A percentile compares a stretch with the other conserved stretches of the same genome.
Evolutionary conservation across 2,329 filamentous ascomycete species (phyloP).

Genomic region (Simplicillium sp.): DNA sequence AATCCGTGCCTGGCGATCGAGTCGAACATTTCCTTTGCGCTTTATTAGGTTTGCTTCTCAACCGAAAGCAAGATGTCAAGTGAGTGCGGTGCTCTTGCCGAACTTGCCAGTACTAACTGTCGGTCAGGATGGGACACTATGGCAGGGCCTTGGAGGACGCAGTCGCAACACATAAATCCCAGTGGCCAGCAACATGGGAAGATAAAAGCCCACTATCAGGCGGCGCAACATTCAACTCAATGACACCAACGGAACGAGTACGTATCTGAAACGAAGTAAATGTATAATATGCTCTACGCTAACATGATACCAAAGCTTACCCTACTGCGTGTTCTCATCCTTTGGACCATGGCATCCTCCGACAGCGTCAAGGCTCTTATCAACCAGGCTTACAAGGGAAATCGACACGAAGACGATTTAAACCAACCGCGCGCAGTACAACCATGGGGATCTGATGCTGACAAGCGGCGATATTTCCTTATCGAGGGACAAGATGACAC

Average conservation of each 20-base stretch:
- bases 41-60: slow-evolving; percentile 76
- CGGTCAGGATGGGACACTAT: slow-evolving; percentile 74
- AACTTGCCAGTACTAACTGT: neutral
- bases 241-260: slow-evolving; percentile 77
- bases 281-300: slow-evolving; percentile 3
- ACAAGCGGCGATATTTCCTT: slow-evolving; percentile 88
- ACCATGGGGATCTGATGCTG: slow-evolving; percentile 80
- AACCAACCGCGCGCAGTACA: slow-evolving; percentile 88
- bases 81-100: slow-evolving; percentile 35
- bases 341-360: slow-evolving; percentile 86
- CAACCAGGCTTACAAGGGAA: slow-evolving; percentile 81
- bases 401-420: slow-evolving; percentile 65
- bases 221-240: slow-evolving; percentile 69
- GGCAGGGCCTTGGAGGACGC: slow-evolving; percentile 90
- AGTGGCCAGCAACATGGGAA: slow-evolving; percentile 84
- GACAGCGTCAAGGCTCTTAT: slow-evolving; percentile 74
- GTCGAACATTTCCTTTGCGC: slow-evolving; percentile 86
- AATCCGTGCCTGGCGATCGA: slow-evolving; percentile 69
- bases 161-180: slow-evolving; percentile 69
- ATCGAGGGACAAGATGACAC: slow-evolving; percentile 93
- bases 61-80: slow-evolving; percentile 98
- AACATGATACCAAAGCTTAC: slow-evolving; percentile 50
- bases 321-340: slow-evolving; percentile 69
- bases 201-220: slow-evolving; percentile 75
- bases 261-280: slow-evolving; percentile 13